Conservation (phyloP, 2,329 filamentous ascomycete genomes). For the Botryotinia narcissicola region DNA sequence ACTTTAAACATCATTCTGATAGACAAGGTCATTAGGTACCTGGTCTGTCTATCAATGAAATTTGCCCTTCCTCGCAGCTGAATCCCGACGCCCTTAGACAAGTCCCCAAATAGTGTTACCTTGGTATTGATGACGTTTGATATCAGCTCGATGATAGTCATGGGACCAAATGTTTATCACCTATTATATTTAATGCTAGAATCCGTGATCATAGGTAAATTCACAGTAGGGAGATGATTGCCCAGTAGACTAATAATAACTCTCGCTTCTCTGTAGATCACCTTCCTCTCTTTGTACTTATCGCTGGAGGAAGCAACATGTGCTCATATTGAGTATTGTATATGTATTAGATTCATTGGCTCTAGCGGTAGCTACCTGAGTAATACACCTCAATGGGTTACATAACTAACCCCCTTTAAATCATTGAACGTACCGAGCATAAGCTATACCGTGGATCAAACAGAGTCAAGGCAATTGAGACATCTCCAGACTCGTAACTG, state of each 20-base stretch:
- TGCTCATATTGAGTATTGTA: neutral
- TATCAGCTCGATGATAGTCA: neutral
- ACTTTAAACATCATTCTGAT: neutral
- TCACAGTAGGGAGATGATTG: neutral
- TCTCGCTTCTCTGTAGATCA: neutral
- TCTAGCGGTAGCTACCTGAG: neutral
- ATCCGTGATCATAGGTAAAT: neutral
- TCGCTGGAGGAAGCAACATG: neutral
- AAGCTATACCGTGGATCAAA: neutral
- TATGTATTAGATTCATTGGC: neutral
- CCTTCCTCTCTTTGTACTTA: neutral
- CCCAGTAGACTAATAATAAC: neutral
- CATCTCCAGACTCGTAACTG: neutral
- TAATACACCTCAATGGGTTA: neutral
- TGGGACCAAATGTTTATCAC: neutral
- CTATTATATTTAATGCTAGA: neutral
- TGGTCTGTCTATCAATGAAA: neutral
- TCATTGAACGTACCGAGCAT: neutral
- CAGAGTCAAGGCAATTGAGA: neutral
- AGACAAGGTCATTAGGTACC: neutral
- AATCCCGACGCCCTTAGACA: neutral
- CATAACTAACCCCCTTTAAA: neutral
- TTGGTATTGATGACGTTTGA: neutral
- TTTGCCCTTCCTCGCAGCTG: neutral
- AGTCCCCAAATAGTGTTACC: neutral